These are phyloP conservation scores for Beta corolliflora DNA, from an alignment of 179 eudicot species.

Conservation along the genomic window DNA sequence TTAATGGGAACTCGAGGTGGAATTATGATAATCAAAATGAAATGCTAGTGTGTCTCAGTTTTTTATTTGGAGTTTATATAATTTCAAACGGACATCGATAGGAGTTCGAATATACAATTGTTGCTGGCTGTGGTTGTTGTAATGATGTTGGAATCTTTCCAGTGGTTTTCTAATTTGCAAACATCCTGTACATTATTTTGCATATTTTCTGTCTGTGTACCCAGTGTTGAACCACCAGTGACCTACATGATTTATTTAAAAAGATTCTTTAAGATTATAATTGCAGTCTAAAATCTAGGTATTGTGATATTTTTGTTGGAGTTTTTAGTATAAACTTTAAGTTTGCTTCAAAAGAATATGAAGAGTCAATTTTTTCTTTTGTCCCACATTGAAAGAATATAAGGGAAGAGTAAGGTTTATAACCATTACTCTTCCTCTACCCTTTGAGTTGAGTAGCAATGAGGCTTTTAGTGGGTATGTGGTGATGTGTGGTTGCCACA, in stretches of 20 bases:
- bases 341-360: no score
- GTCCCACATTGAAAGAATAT: no score
- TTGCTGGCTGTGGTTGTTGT: not conserved
- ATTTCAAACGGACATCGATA: not conserved
- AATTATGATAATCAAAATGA: not conserved
- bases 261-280: not conserved
- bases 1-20: not conserved
- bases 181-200: not conserved
- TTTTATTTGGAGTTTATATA: not conserved
- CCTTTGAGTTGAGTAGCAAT: no score
- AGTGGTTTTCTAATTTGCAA: not conserved
- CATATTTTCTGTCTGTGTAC: not conserved
- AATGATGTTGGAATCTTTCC: not conserved
- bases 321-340: no score
- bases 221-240: not conserved
- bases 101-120: not conserved
- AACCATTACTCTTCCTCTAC: no score
- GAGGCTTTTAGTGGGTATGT: no score
- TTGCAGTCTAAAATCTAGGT: not conserved
- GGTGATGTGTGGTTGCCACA: no score
- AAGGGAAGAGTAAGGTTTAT: no score
- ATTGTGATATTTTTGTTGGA: no score
- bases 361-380: no score
- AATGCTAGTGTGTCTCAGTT: not conserved
- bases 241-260: not conserved